phyloP scores from a whole-genome alignment of 257 asterid species.

The Leonotis leonurus region DNA sequence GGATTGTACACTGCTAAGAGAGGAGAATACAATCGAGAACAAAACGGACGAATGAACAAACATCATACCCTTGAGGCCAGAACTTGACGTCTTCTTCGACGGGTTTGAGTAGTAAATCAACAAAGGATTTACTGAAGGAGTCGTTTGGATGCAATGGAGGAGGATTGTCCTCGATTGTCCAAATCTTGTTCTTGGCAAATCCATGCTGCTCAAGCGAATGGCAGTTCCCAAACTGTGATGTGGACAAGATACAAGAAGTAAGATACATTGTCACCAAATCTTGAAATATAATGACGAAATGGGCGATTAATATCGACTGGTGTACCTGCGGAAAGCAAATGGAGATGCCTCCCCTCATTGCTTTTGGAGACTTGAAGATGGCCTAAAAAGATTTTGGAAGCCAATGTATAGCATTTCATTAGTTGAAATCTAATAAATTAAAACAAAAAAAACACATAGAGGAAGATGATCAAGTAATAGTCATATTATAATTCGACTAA shows the following conservation, averaged over 20 bases:
- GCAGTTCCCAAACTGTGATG: conserved; percentile 59
- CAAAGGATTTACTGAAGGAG: conserved; percentile 55
- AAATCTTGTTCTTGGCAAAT: conserved; percentile 68
- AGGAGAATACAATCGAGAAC: not conserved
- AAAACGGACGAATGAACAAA: not conserved
- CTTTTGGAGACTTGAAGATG: conserved; percentile 78
- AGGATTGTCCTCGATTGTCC: conserved; percentile 77
- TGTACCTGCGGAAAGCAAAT: conserved; percentile 89
- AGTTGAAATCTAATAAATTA: not conserved
- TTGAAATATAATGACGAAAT: not conserved
- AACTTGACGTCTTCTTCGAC: conserved; percentile 74
- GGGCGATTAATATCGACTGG: not conserved
- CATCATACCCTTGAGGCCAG: conserved; percentile 82
- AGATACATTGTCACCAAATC: conserved; percentile 12
- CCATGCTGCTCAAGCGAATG: conserved; percentile 78
- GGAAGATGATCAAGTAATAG: too few relatives aligned
- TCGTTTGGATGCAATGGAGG: conserved; percentile 58
- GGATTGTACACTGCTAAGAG: not conserved
- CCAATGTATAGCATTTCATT: not conserved
- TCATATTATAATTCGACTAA: too few relatives aligned
- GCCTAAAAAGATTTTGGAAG: conserved; percentile 37
- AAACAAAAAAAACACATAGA: not conserved
- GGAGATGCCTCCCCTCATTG: conserved; percentile 85
- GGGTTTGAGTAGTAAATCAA: conserved; percentile 82
- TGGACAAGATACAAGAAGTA: not conserved